phyloP scores from a whole-genome alignment of 2,329 filamentous ascomycete genomes.

The Emergomyces orientalis region DNA sequence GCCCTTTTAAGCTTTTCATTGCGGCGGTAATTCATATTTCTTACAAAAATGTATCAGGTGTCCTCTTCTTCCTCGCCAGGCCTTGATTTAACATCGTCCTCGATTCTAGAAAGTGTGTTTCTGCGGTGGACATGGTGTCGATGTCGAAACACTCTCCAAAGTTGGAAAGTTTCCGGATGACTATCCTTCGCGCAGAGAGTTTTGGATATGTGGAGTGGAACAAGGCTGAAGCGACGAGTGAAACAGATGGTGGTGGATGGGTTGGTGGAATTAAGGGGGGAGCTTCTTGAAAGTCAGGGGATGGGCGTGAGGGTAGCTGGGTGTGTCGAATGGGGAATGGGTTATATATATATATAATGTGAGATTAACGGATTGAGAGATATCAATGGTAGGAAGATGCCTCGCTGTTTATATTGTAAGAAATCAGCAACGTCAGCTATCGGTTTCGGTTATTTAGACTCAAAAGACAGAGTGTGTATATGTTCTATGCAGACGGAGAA shows the following conservation, averaged over 20 bases:
- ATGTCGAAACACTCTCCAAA: slow-evolving; percentile 27
- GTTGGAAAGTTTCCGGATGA: slow-evolving; percentile 30
- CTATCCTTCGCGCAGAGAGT: slow-evolving; percentile 25
- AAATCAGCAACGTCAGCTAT: background rate
- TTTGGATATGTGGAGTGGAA: slow-evolving; percentile 13
- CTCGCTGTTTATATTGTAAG: background rate
- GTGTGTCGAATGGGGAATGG: background rate
- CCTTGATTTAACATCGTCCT: background rate
- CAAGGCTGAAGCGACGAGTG: background rate
- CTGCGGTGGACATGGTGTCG: slow-evolving; percentile 23
- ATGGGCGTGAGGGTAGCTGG: background rate
- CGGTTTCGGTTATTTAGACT: background rate
- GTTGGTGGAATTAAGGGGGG: background rate
- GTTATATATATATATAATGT: background rate
- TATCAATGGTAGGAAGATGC: background rate
- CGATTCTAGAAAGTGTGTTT: slow-evolving; percentile 9
- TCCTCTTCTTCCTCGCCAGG: background rate
- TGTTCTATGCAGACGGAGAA: background rate
- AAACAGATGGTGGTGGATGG: background rate
- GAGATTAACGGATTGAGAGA: background rate
- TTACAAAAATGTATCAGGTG: background rate
- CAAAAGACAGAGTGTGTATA: background rate
- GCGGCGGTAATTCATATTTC: too few relatives aligned
- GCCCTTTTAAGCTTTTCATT: background rate
- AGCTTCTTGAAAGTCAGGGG: background rate